Conservation (phyloP, 768 basidiomycete species). For the Leccinum barrowsii region DNA sequence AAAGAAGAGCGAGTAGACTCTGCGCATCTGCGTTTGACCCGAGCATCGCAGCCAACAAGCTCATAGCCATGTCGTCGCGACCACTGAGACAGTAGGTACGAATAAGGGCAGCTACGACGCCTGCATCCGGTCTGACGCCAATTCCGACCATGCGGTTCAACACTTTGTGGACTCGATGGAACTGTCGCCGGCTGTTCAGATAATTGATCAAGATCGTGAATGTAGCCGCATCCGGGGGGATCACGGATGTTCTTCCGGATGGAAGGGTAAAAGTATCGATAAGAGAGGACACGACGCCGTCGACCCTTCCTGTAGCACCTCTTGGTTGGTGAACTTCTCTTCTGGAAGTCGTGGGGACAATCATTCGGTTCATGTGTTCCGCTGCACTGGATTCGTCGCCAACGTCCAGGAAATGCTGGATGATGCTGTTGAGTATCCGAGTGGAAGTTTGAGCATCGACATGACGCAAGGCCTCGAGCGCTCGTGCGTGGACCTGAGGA, state of each 20-base stretch:
- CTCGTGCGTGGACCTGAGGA: conserved; percentile 47
- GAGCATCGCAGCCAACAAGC: conserved; percentile 49
- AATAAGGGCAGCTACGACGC: conserved; percentile 51
- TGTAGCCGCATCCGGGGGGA: conserved; percentile 54
- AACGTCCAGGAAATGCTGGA: conserved; percentile 56
- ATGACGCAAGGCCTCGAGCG: conserved; percentile 43
- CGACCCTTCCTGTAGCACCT: conserved; percentile 30
- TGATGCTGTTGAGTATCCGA: conserved; percentile 65
- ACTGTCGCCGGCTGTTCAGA: conserved; percentile 42
- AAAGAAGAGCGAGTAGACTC: conserved; percentile 19
- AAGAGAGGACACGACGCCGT: conserved; percentile 22
- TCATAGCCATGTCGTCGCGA: conserved; percentile 47
- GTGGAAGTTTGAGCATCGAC: conserved; percentile 42
- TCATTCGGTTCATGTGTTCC: conserved; percentile 51
- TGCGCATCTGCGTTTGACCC: conserved; percentile 24
- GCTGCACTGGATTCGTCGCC: conserved; percentile 47
- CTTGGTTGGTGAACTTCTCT: conserved; percentile 15
- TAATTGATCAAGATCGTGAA: conserved; percentile 62
- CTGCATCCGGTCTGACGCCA: conserved; percentile 44
- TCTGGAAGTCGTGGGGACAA: conserved; percentile 34
- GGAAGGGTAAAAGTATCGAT: neutral
- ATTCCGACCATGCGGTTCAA: conserved; percentile 44
- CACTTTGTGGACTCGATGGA: conserved; percentile 43
- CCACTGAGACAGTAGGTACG: conserved; percentile 50
- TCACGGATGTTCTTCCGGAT: conserved; percentile 4